Evolutionary conservation across 2,329 filamentous ascomycete species (phyloP).

Genomic region (Chrysoporthe austroafricana): DNA sequence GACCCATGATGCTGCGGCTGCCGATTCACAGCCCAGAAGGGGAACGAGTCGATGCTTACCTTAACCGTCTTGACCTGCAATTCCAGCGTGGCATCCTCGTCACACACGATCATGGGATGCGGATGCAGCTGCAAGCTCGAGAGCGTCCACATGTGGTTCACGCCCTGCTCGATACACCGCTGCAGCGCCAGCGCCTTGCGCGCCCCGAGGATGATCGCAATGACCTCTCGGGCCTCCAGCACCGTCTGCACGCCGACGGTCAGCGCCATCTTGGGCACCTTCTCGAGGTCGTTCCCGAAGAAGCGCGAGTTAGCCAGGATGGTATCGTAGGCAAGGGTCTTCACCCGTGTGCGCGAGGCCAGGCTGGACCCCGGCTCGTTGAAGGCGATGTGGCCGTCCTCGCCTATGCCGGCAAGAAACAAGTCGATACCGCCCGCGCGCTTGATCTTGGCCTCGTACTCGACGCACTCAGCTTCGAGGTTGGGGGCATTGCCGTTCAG

Average conservation of each 20-base stretch:
- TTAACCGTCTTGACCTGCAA: slow-evolving; percentile 68
- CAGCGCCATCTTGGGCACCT: slow-evolving; percentile 72
- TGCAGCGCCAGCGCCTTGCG: slow-evolving; percentile 75
- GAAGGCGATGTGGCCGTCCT: slow-evolving; percentile 81
- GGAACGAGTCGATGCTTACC: slow-evolving; percentile 32
- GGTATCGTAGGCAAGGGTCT: slow-evolving; percentile 78
- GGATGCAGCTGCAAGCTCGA: slow-evolving; percentile 74
- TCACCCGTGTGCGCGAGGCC: slow-evolving; percentile 71
- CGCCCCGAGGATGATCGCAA: slow-evolving; percentile 73
- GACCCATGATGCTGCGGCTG: background rate
- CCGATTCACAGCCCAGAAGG: no score
- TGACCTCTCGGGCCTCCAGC: slow-evolving; percentile 72
- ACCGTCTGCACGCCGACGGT: slow-evolving; percentile 61
- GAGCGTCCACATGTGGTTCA: slow-evolving; percentile 82
- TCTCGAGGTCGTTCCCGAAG: slow-evolving; percentile 66
- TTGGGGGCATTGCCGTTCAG: slow-evolving; percentile 73
- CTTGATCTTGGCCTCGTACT: slow-evolving; percentile 73
- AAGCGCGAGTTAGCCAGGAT: slow-evolving; percentile 77
- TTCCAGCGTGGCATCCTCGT: slow-evolving; percentile 71
- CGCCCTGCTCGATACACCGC: slow-evolving; percentile 72
- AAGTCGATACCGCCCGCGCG: slow-evolving; percentile 73
- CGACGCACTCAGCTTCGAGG: slow-evolving; percentile 70
- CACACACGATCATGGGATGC: slow-evolving; percentile 73
- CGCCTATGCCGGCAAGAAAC: slow-evolving; percentile 76
- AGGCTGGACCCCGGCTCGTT: slow-evolving; percentile 79